Conservation (phyloP, 441 rosid species). For the Corymbia calophylla region DNA sequence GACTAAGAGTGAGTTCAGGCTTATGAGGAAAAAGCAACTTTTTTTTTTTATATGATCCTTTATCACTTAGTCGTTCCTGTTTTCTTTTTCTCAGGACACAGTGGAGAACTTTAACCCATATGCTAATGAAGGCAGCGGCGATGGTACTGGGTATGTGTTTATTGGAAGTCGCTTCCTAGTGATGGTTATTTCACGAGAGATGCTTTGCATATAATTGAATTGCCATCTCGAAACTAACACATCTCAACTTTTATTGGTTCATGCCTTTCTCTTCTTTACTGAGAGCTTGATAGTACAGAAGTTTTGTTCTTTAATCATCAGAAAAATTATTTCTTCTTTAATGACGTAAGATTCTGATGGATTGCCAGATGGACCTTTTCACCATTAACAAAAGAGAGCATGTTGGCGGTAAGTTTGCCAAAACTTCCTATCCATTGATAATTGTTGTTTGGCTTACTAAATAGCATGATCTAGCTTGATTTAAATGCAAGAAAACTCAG, state of each 20-base stretch:
- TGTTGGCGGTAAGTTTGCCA: constrained; percentile 50
- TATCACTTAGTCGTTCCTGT: background rate
- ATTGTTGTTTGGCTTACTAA: background rate
- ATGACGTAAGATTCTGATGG: background rate
- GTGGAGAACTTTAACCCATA: constrained; percentile 77
- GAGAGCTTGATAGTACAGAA: background rate
- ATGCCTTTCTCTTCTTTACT: background rate
- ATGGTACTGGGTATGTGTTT: constrained; percentile 80
- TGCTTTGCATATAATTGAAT: background rate
- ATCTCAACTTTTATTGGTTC: background rate
- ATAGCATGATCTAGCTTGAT: background rate
- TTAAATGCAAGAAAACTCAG: background rate
- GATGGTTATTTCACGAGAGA: background rate
- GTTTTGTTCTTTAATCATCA: background rate
- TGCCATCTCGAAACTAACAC: background rate
- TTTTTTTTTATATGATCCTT: background rate
- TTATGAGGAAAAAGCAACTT: background rate
- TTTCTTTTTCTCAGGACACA: constrained; percentile 55
- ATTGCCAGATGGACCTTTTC: constrained; percentile 76
- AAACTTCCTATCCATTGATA: background rate
- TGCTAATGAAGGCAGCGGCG: constrained; percentile 52
- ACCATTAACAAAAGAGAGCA: constrained; percentile 70
- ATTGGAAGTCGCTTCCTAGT: background rate
- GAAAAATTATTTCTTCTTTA: background rate
- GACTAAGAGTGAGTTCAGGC: constrained; percentile 68